Percentiles rank a stretch among this genome's conserved stretches.
These are phyloP conservation scores for Erodium moschatum DNA, from an alignment of 441 rosid species.

Conservation along the genomic window DNA sequence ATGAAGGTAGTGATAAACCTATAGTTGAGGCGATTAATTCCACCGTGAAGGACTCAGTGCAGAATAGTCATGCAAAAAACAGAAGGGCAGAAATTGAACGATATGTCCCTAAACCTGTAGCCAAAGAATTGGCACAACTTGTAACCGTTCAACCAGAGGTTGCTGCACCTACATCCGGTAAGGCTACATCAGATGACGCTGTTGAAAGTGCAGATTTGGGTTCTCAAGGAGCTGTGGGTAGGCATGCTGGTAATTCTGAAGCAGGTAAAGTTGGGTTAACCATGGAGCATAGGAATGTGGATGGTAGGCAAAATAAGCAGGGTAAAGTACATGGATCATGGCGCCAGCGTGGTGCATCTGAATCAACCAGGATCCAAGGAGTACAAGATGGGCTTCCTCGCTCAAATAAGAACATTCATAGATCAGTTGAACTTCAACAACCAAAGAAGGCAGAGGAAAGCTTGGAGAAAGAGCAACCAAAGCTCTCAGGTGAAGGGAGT, in stretches of 20 bases:
- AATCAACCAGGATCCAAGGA: conserved; percentile 21
- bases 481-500: conserved; percentile 39
- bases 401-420: conserved; percentile 31
- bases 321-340: conserved; percentile 64
- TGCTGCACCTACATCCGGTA: conserved; percentile 24
- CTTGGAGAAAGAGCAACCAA: conserved; percentile 40
- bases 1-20: conserved; percentile 36
- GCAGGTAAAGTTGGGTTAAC: conserved; percentile 33
- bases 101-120: conserved; percentile 79
- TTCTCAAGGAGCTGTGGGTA: conserved; percentile 30
- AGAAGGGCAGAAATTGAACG: conserved; percentile 93
- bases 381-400: conserved; percentile 24
- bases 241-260: conserved; percentile 31
- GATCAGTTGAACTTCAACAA: conserved; percentile 35
- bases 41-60: conserved; percentile 45
- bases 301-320: conserved; percentile 44
- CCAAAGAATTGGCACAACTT: conserved; percentile 69
- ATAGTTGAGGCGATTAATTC: conserved; percentile 26
- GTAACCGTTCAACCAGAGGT: conserved; percentile 37
- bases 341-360: conserved; percentile 55
- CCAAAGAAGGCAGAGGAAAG: conserved; percentile 31
- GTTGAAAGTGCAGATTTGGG: conserved; percentile 33
- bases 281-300: conserved; percentile 42
- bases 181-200: conserved; percentile 28
- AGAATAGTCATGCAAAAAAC: conserved; percentile 43